Evolutionary conservation across 2,329 filamentous ascomycete species (phyloP).

Genomic region (Talaromyces sp.): DNA sequence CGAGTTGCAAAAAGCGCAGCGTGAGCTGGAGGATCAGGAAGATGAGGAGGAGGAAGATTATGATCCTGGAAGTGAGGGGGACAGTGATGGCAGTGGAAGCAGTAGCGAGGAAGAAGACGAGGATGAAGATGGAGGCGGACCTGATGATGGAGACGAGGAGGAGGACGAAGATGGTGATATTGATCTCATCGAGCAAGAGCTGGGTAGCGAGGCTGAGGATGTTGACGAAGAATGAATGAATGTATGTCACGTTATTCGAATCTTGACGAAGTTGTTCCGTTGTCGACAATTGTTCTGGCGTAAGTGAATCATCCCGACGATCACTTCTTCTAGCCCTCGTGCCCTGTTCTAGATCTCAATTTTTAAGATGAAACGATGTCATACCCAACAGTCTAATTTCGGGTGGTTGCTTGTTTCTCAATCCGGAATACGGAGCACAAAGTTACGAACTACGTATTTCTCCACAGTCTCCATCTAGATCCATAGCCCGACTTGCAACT

Average conservation of each 20-base stretch:
- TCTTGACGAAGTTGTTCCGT: neutral
- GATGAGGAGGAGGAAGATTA: slow-evolving; percentile 51
- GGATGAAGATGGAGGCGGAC: slow-evolving; percentile 29
- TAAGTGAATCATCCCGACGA: neutral
- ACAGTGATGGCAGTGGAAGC: slow-evolving; percentile 46
- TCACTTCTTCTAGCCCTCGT: neutral
- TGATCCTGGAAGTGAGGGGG: slow-evolving; percentile 48
- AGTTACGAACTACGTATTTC: too few species aligned
- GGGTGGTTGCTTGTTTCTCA: neutral
- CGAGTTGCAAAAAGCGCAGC: slow-evolving; percentile 56
- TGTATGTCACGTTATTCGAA: neutral
- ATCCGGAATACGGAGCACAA: neutral
- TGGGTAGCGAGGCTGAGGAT: slow-evolving; percentile 45
- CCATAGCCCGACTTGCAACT: neutral
- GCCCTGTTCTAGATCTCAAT: neutral
- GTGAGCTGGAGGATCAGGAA: slow-evolving; percentile 48
- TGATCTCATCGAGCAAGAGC: slow-evolving; percentile 40
- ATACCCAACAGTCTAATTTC: slow-evolving; percentile 1
- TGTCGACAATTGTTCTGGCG: neutral
- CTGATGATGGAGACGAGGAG: slow-evolving; percentile 41
- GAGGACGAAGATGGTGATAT: slow-evolving; percentile 38
- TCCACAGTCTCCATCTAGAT: neutral
- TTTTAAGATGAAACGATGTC: slow-evolving; percentile 1
- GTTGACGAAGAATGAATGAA: slow-evolving; percentile 17
- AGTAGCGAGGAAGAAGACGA: slow-evolving; percentile 42